Evolutionary conservation across 2,329 filamentous ascomycete species (phyloP), one percentile per base, ranked within the genome.

Genomic region (Ceratocystis alfenasii): DNA sequence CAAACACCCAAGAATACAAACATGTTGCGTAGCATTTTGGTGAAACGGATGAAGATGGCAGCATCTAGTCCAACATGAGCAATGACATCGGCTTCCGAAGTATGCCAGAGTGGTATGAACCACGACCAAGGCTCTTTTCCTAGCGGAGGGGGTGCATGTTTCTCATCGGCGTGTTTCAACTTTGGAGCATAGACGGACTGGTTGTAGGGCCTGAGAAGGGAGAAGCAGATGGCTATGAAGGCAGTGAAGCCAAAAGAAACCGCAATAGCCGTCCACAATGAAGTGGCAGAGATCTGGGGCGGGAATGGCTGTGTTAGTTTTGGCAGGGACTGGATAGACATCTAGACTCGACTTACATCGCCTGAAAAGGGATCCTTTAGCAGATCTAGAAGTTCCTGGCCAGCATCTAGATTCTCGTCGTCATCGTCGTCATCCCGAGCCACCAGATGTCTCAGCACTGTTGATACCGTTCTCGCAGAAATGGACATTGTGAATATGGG

Each of bases 151-250:
- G 93, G 94, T 8, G 89, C 84, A 77, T 96, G 91, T 75, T 88
- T 90, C 70, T 90, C 86, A 74, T 97, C 93, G 73, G 90, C 88
- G 79, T 96, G 87, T 74, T 95, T 95, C 62, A 95, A 80, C 74
- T 95, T 93, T 50, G 94, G 94, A 2, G 94, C 92, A 76, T 99
- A 99, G 61, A 99, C 90, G 70, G 93, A 83, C 66, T 87, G 88
- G 75, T 97, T 93, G 75, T 92, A 91, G 4, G 94, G 94, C 68
- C 94, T 89, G 65, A 97, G 80, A 71, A 96, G 79, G 69, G 90
- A 96, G 80, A 97, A 99, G 69, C 86, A 77, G 67, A 95, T 74
- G 69, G 90, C 86, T 70, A 96, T 86, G 70, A 86, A 79, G 69
- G 82, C 72, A 7, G 90, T 90, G 72, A 94, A 79, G 65, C 84